phyloP scores from a whole-genome alignment of 176 grass and related monocot genomes.

The Alopecurus myosuroides region DNA sequence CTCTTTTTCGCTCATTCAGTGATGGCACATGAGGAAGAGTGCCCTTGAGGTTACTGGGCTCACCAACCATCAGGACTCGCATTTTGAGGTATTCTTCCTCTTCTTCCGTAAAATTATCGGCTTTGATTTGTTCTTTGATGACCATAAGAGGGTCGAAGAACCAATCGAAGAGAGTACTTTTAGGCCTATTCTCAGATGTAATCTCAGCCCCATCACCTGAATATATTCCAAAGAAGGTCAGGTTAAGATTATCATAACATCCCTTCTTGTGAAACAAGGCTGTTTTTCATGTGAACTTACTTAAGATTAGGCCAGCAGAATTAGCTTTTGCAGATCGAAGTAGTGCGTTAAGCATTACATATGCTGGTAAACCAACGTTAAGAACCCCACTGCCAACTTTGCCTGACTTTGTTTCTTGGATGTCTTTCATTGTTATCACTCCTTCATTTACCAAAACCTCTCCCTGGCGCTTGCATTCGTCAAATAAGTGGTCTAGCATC shows the following conservation, averaged over 20 bases:
- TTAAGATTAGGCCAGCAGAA: constrained; percentile 62
- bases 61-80: constrained; percentile 63
- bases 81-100: constrained; percentile 87
- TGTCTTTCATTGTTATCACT: constrained; percentile 66
- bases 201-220: constrained; percentile 70
- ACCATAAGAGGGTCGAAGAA: constrained; percentile 95
- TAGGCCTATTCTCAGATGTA: constrained; percentile 84
- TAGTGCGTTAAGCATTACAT: constrained; percentile 80
- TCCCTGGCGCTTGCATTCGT: constrained; percentile 61
- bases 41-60: constrained; percentile 43
- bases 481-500: constrained; percentile 80
- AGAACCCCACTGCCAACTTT: constrained; percentile 68
- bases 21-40: constrained; percentile 47
- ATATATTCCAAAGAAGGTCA: constrained; percentile 14
- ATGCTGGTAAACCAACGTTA: constrained; percentile 85
- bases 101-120: constrained; percentile 67
- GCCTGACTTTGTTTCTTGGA: constrained; percentile 74
- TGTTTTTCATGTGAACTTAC: constrained; percentile 40
- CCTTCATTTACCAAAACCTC: constrained; percentile 70
- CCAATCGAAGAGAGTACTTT: constrained; percentile 64
- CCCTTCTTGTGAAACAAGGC: not conserved
- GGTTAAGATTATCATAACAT: not conserved
- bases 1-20: constrained; percentile 61
- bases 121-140: constrained; percentile 94
- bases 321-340: constrained; percentile 63